These are phyloP conservation scores for Microstegium vimineum DNA, from an alignment of 176 grass and related monocot species.

Conservation along the genomic window DNA sequence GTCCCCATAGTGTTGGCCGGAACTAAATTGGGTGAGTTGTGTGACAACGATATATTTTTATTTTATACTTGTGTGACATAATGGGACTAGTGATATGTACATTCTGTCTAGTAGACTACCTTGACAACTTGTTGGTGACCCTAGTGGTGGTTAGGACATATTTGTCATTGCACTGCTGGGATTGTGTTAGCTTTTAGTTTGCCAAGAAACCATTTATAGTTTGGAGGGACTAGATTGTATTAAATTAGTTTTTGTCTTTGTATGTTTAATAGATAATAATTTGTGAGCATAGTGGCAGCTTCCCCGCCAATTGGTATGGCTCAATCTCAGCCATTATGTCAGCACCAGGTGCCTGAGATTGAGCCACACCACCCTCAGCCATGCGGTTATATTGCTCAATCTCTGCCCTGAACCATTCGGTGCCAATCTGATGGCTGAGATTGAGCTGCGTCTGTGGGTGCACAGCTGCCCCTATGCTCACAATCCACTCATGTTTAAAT, in stretches of 20 bases:
- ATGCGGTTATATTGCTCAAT: background rate
- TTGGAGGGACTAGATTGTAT: background rate
- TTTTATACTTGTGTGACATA: slow-evolving; percentile 12
- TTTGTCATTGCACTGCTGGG: slow-evolving; percentile 30
- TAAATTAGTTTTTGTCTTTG: background rate
- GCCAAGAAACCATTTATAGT: background rate
- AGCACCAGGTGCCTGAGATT: background rate
- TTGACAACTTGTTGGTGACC: slow-evolving; percentile 15
- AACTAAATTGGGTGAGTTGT: slow-evolving; percentile 79
- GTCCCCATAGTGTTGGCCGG: slow-evolving; percentile 86
- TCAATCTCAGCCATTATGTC: background rate
- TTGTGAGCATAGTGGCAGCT: background rate
- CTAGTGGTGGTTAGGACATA: slow-evolving; percentile 21
- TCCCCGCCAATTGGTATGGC: background rate
- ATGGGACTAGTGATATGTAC: slow-evolving; percentile 1
- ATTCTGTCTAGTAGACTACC: background rate
- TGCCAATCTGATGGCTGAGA: background rate
- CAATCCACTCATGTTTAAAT: background rate
- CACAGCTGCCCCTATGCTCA: background rate
- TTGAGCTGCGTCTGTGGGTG: background rate
- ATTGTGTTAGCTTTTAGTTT: background rate
- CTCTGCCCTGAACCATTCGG: background rate
- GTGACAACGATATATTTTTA: slow-evolving; percentile 23
- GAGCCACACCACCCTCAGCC: background rate
- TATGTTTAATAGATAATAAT: background rate